phyloP scores from a whole-genome alignment of 192 early-diverging fungal genomes.

The Coemansia sp. region DNA sequence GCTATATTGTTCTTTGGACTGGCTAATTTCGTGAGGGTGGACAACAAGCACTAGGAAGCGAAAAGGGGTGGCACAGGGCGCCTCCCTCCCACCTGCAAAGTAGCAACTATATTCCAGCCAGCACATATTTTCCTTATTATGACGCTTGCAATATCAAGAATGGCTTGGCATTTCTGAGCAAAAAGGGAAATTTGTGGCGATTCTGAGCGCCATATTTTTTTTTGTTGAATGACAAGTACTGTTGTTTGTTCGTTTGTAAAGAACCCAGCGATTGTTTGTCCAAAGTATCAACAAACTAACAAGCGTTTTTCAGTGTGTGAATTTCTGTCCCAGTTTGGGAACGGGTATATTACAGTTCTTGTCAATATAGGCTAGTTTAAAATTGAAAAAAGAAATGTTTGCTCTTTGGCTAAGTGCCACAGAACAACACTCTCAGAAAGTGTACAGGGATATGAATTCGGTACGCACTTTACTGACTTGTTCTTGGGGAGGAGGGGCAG shows the following conservation, averaged over 20 bases:
- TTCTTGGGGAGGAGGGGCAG: background rate
- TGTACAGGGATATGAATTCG: constrained; percentile 3
- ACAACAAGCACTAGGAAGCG: background rate
- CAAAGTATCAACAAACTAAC: constrained; percentile 1
- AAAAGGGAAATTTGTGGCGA: constrained; percentile 6
- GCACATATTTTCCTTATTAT: background rate
- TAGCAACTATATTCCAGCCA: background rate
- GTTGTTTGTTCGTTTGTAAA: background rate
- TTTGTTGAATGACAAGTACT: background rate
- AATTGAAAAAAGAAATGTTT: constrained; percentile 2
- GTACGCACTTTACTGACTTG: background rate
- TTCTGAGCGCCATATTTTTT: background rate
- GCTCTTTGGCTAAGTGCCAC: background rate
- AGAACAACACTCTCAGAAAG: background rate
- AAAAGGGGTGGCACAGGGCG: constrained; percentile 7
- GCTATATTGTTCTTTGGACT: background rate
- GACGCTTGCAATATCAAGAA: background rate
- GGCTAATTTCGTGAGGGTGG: constrained; percentile 2
- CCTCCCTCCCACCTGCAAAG: background rate
- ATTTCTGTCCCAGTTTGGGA: background rate
- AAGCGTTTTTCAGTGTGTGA: constrained; percentile 2
- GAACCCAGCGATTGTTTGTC: background rate
- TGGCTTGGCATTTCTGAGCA: background rate
- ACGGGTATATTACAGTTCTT: constrained; percentile 3
- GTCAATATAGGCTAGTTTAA: background rate